Percentiles rank a stretch among this genome's conserved stretches.
Evolutionary conservation across 179 eudicot genomes (phyloP).

Genomic region (Corrigiola litoralis): DNA sequence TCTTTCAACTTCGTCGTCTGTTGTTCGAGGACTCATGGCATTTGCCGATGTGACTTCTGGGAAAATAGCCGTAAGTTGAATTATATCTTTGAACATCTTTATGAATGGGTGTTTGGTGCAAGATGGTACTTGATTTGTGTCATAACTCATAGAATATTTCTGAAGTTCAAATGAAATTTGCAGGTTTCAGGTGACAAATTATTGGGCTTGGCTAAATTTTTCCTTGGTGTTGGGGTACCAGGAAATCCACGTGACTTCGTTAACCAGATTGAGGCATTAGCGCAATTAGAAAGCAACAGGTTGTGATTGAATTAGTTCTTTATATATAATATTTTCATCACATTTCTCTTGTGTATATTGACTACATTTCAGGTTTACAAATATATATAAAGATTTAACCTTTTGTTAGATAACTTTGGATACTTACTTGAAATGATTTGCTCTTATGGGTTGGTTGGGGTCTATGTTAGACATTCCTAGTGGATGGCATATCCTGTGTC

Average conservation of each 20-base stretch:
- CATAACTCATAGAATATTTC: not conserved
- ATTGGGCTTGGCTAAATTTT: conserved; percentile 81
- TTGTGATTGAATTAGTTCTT: not conserved
- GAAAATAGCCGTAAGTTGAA: conserved; percentile 57
- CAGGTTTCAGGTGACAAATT: conserved; percentile 82
- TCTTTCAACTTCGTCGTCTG: conserved; percentile 68
- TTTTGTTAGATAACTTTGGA: too few relatives aligned
- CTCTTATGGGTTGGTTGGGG: too few relatives aligned
- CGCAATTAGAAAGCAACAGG: conserved; percentile 72
- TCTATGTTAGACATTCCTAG: too few relatives aligned
- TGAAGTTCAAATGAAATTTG: conserved; percentile 14
- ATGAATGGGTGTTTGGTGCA: not conserved
- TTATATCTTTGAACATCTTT: not conserved
- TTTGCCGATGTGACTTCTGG: conserved; percentile 63
- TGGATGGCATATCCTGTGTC: too few relatives aligned
- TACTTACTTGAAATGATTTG: too few relatives aligned
- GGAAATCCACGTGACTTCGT: conserved; percentile 74
- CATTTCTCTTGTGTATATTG: too few relatives aligned
- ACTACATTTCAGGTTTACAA: too few relatives aligned
- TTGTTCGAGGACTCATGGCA: conserved; percentile 75
- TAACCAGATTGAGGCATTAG: conserved; percentile 74
- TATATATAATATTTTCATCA: not conserved
- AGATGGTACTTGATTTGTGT: not conserved
- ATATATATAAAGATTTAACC: too few relatives aligned
- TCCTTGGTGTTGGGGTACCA: conserved; percentile 75